Base-by-base conservation (phyloP, 148 eudicot species). In the Vaccinium macrocarpon region DNA sequence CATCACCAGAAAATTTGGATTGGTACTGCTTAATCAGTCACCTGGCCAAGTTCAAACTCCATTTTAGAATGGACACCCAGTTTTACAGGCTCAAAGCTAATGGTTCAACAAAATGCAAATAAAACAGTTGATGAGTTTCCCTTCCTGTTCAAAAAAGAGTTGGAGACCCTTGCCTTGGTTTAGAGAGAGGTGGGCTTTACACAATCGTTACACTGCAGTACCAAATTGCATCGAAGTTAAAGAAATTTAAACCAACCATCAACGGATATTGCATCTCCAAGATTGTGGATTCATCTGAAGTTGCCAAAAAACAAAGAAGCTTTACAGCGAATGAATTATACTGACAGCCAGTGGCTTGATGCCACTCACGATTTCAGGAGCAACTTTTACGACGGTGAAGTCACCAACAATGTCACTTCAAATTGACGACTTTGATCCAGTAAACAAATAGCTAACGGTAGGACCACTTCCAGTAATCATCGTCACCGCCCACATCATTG, bases 381-480 rank as follows among this genome's bases (percentile, higher is more conserved):
- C 23, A 78, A 78, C 57, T 78, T 78, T 29, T 27, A 32, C 81
- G 2, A 16, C 1, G 49, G 81, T 55, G 66, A 79, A 59, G 18
- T 42, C 2, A 23, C 13, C 21, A n/a, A 14, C 19, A 1, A 62
- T 12, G 38, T 38, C 82, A 59, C 71, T 32, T 19, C 52, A 32
- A 21, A n/a, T 13, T 19, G 27, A 23, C 25, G 18, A 49, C 56
- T 10, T 21, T 27, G 81, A 76, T 49, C 57, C 19, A 8, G 56
- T 49, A 50, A 49, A 76, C 32, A 12, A 76, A 50, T 56, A 76
- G 53, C 56, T 84, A 71, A 23, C 21, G 57, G 35, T 75, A 75
- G 50, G 62, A 50, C 76, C 84, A 86, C 72, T 29, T 82, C 72
- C 70, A 59, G 53, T 83, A 70, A 74, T 84, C 86, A 70, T 71